Conservation (phyloP, 1,284 basidiomycete genomes). For the Apiotrichum brassicae region DNA sequence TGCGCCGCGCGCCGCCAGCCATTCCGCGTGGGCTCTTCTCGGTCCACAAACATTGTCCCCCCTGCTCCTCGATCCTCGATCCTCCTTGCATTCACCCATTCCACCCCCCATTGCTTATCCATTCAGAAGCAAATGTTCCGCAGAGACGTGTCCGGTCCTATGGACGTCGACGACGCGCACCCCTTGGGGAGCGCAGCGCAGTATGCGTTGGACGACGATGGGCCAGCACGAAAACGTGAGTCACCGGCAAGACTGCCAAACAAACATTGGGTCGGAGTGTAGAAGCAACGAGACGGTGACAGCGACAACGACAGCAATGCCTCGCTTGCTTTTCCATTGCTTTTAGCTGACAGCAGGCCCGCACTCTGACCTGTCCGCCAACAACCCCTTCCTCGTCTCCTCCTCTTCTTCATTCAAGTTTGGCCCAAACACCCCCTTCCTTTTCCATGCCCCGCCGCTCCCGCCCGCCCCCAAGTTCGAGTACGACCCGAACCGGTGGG, state of each 20-base stretch:
- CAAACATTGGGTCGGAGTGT: too few species aligned
- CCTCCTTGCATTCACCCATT: background rate
- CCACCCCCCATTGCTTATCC: background rate
- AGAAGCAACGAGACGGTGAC: too few species aligned
- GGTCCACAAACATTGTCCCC: too few species aligned
- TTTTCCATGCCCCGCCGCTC: slow-evolving; percentile 24
- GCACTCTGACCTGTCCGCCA: slow-evolving; percentile 30
- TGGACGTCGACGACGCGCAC: slow-evolving; percentile 36
- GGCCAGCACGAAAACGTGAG: slow-evolving; percentile 41
- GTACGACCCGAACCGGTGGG: slow-evolving; percentile 36
- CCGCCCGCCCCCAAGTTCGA: slow-evolving; percentile 16
- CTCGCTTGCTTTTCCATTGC: too few species aligned
- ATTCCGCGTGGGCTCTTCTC: too few species aligned
- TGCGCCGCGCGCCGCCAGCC: too few species aligned
- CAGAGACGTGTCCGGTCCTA: slow-evolving; percentile 34
- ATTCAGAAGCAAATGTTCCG: slow-evolving; percentile 6
- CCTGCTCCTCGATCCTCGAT: too few species aligned
- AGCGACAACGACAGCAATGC: too few species aligned
- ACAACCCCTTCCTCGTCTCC: slow-evolving; percentile 1
- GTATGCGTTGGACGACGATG: slow-evolving; percentile 32
- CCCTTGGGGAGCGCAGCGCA: slow-evolving; percentile 25
- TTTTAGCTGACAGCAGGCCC: slow-evolving; percentile 20
- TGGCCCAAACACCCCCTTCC: slow-evolving; percentile 28
- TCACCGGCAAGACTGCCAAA: background rate
- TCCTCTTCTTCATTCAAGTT: slow-evolving; percentile 14